These are phyloP conservation scores for Colletotrichum noveboracense DNA, from an alignment of 2,329 filamentous ascomycete genomes.

Conservation along the genomic window DNA sequence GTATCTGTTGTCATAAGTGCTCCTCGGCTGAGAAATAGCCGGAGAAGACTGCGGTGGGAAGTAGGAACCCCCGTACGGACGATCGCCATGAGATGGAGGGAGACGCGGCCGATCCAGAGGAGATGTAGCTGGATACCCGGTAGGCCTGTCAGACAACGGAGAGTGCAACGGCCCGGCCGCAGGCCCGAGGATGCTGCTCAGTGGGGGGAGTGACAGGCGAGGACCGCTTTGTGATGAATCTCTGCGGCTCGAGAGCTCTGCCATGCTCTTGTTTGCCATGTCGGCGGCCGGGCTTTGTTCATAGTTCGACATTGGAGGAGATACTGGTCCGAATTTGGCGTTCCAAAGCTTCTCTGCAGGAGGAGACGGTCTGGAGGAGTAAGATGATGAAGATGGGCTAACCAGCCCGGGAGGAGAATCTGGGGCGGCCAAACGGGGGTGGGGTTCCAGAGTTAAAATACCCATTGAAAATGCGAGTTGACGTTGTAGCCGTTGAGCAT, in stretches of 20 bases:
- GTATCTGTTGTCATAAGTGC: conserved; percentile 50
- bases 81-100: conserved; percentile 40
- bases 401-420: conserved; percentile 60
- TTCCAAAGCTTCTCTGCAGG: conserved; percentile 52
- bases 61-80: conserved; percentile 49
- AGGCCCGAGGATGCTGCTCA: conserved; percentile 63
- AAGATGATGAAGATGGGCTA: conserved; percentile 55
- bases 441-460: conserved; percentile 56
- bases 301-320: conserved; percentile 65
- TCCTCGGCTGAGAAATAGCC: conserved; percentile 48
- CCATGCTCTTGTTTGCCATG: conserved; percentile 45
- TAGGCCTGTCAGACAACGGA: conserved; percentile 51
- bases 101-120: conserved; percentile 52
- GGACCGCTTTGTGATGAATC: conserved; percentile 34
- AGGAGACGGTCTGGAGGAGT: conserved; percentile 47
- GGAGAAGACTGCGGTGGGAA: conserved; percentile 45
- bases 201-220: conserved; percentile 57
- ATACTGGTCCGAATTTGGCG: conserved; percentile 42
- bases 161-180: conserved; percentile 50
- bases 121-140: conserved; percentile 46
- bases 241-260: conserved; percentile 40
- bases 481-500: conserved; percentile 5
- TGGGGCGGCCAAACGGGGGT: conserved; percentile 54
- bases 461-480: conserved; percentile 54
- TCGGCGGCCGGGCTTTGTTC: conserved; percentile 50